Percentiles rank a stretch among this genome's conserved stretches.
Evolutionary conservation across 2,329 filamentous ascomycete species (phyloP).

Genomic region (Alternaria angustiovoidea): DNA sequence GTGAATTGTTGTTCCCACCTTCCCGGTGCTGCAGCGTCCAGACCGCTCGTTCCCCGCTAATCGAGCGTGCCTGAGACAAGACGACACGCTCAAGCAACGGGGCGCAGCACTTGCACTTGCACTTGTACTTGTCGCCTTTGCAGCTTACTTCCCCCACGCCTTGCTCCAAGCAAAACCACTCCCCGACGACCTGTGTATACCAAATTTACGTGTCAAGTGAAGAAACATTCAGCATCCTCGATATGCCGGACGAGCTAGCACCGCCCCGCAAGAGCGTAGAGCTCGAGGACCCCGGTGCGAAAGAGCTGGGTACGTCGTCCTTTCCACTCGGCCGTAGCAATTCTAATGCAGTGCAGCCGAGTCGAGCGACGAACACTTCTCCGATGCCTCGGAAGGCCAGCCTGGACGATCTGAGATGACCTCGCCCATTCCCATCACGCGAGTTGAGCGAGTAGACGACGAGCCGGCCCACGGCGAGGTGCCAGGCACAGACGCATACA

Average conservation of each 20-base stretch:
- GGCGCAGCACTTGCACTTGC: constrained; percentile 29
- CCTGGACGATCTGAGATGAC: constrained; percentile 52
- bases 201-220: not conserved
- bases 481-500: constrained; percentile 67
- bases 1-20: constrained; percentile 35
- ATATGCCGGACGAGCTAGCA: constrained; percentile 57
- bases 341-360: constrained; percentile 36
- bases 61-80: constrained; percentile 27
- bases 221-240: not conserved
- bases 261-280: constrained; percentile 64
- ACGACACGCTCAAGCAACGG: constrained; percentile 27
- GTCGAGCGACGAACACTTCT: constrained; percentile 70
- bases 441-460: constrained; percentile 70
- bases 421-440: constrained; percentile 67
- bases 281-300: constrained; percentile 64
- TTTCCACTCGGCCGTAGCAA: not conserved
- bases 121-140: not conserved
- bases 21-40: constrained; percentile 15
- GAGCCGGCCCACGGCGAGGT: constrained; percentile 67
- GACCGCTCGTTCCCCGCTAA: constrained; percentile 27
- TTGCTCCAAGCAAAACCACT: not conserved
- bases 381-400: constrained; percentile 69
- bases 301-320: constrained; percentile 60
- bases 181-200: not conserved
- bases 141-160: not conserved